Conservation (phyloP, 345 rosid species). For the Eucalyptus sp. region DNA sequence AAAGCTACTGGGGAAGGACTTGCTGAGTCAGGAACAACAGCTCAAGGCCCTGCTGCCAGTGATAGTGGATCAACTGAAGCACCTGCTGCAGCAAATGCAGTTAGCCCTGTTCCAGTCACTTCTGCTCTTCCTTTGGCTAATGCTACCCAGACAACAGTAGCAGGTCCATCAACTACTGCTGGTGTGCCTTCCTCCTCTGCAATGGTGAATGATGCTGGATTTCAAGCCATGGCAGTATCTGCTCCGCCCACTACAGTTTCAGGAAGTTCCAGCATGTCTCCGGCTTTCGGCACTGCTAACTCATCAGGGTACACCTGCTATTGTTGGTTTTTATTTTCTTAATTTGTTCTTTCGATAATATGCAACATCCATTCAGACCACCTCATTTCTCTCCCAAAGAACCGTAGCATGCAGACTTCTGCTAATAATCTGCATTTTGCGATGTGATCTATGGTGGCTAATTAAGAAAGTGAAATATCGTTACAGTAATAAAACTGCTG, state of each 20-base stretch:
- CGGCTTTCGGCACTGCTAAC: constrained; percentile 1
- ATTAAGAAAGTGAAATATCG: not conserved
- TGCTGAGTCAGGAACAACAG: constrained; percentile 24
- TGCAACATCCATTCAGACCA: not conserved
- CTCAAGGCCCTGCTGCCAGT: constrained; percentile 29
- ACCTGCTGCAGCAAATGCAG: constrained; percentile 17
- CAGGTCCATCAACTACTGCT: constrained; percentile 35
- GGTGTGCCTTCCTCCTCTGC: constrained; percentile 13
- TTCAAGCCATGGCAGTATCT: not conserved
- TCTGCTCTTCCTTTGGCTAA: constrained; percentile 24
- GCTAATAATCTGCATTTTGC: not conserved
- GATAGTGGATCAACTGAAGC: constrained; percentile 25
- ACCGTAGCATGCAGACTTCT: not conserved
- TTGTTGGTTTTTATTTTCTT: not conserved
- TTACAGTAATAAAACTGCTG: not conserved
- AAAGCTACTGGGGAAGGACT: constrained; percentile 32
- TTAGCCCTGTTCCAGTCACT: constrained; percentile 52
- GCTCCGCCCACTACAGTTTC: constrained; percentile 12
- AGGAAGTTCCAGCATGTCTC: not conserved
- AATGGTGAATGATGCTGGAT: constrained; percentile 12
- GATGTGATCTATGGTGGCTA: not conserved
- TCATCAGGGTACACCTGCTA: constrained; percentile 26
- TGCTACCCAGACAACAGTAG: constrained; percentile 20
- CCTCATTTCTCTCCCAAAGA: not conserved
- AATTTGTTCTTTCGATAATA: not conserved